Base-by-base conservation (phyloP, 2,329 filamentous ascomycete species). In the Sclerotinia glacialis region DNA sequence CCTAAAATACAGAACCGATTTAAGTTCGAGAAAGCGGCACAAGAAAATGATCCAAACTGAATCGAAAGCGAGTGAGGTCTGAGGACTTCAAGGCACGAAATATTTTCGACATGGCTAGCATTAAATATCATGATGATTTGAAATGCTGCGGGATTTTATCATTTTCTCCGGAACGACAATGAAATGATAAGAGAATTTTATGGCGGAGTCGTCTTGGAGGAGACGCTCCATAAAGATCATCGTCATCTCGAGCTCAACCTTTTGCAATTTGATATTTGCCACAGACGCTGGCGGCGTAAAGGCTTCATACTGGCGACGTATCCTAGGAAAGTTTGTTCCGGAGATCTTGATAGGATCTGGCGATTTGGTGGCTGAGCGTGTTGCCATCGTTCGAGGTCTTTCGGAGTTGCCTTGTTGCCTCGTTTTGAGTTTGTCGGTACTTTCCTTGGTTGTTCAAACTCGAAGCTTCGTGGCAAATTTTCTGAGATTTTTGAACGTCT, bases 391-490 rank as follows among this genome's bases (percentile, higher is more conserved):
- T n/a, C n/a, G n/a, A n/a, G n/a, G n/a, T n/a, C n/a, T n/a, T n/a
- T n/a, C n/a, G n/a, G n/a, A n/a, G n/a, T n/a, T n/a, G n/a, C n/a
- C n/a, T n/a, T n/a, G 16, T 21, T 46, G 44, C 16, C 7, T 8
- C 44, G 6, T n/a, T 46, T 46, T n/a, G 18, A 21, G 16, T n/a
- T 46, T 5, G 16, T 21, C 18, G 14, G 9, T 46, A 46, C 18
- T 21, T 21, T 18, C 42, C 14, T 46, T 46, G 16, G 34, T n/a
- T 55, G 34, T 21, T 26, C 21, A 21, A 54, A 54, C 42, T 23
- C 37, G 26, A 64, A 55, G 37, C 49, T 64, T 31, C 21, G 61
- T 11, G 18, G 37, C 3, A 54, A 23, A n/a, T 64, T 64, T 23
- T 54, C 37, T 34, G 61, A 46, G 11, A 46, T 55, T 23, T 46